Evolutionary conservation across 2,329 filamentous ascomycete genomes (phyloP).

Genomic region (Chaetomiaceae sp.): DNA sequence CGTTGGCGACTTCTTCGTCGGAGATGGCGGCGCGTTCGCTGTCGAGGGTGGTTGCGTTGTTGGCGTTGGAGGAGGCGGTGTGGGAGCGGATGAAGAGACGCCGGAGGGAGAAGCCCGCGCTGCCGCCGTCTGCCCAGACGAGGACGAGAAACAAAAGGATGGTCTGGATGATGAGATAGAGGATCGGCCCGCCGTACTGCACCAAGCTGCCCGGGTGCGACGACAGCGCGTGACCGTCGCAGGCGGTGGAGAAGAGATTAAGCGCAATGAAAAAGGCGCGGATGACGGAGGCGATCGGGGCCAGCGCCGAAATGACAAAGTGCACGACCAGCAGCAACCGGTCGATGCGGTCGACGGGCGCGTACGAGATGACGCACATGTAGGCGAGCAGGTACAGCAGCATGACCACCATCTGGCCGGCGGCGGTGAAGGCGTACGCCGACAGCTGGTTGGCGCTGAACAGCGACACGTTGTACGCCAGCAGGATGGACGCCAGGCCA

Average conservation of each 20-base stretch:
- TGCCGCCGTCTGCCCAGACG: slow-evolving; percentile 75
- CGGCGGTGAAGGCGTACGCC: slow-evolving; percentile 77
- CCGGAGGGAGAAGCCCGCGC: slow-evolving; percentile 49
- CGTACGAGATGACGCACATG: slow-evolving; percentile 67
- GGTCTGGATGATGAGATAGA: slow-evolving; percentile 73
- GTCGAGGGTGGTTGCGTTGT: slow-evolving; percentile 38
- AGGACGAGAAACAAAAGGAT: slow-evolving; percentile 65
- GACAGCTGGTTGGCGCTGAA: slow-evolving; percentile 73
- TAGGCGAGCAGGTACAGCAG: slow-evolving; percentile 67
- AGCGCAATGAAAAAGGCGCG: slow-evolving; percentile 69
- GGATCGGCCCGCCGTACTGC: slow-evolving; percentile 75
- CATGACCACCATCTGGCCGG: slow-evolving; percentile 66
- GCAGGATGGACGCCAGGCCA: slow-evolving; percentile 67
- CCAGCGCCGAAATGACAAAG: slow-evolving; percentile 66
- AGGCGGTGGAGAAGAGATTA: slow-evolving; percentile 79
- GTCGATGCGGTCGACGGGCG: slow-evolving; percentile 64
- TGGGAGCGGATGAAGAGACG: slow-evolving; percentile 32
- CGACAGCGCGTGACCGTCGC: slow-evolving; percentile 57
- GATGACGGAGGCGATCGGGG: slow-evolving; percentile 70
- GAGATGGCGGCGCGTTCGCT: slow-evolving; percentile 28
- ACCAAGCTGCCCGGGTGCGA: slow-evolving; percentile 63
- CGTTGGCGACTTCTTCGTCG: slow-evolving; percentile 58
- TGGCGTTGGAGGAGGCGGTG: slow-evolving; percentile 3
- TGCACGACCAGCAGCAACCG: slow-evolving; percentile 61
- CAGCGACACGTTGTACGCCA: slow-evolving; percentile 76